A percentile compares a stretch with the other conserved stretches of the same genome.
phyloP scores from a whole-genome alignment of 2,329 filamentous ascomycete genomes.

The Ascochyta viciae-villosae region DNA sequence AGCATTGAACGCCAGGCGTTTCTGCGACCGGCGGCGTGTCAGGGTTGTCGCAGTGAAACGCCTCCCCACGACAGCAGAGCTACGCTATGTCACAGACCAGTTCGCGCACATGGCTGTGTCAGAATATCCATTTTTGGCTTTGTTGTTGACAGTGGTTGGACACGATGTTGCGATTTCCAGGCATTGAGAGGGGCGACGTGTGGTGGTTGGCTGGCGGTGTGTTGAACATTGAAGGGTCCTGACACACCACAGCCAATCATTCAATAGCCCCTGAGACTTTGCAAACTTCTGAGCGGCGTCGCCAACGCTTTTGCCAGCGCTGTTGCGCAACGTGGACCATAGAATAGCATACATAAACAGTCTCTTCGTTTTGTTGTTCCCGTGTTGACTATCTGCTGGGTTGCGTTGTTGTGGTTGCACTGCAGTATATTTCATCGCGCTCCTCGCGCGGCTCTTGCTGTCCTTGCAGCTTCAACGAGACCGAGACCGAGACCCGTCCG shows the following conservation, averaged over 20 bases:
- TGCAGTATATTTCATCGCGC: slow-evolving; percentile 27
- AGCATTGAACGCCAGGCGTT: slow-evolving; percentile 46
- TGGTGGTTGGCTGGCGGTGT: slow-evolving; percentile 31
- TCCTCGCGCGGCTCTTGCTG: slow-evolving; percentile 11
- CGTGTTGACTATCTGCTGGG: slow-evolving; percentile 22
- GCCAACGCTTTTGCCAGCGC: slow-evolving; percentile 14
- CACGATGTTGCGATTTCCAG: slow-evolving; percentile 4
- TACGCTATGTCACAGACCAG: slow-evolving; percentile 23
- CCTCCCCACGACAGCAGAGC: slow-evolving; percentile 20
- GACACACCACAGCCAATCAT: slow-evolving; percentile 35
- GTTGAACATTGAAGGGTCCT: slow-evolving; percentile 1
- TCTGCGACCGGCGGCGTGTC: slow-evolving; percentile 43
- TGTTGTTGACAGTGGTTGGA: slow-evolving; percentile 17
- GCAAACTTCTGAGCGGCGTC: slow-evolving; percentile 21
- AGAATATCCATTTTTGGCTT: slow-evolving; percentile 2
- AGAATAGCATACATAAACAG: slow-evolving; percentile 31
- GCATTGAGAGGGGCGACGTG: slow-evolving; percentile 3
- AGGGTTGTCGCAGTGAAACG: slow-evolving; percentile 38
- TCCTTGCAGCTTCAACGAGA: slow-evolving; percentile 17
- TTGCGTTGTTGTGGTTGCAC: slow-evolving; percentile 25
- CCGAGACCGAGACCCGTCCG: slow-evolving; percentile 5
- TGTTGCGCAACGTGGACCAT: slow-evolving; percentile 25
- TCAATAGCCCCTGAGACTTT: slow-evolving; percentile 4
- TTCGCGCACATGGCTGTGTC: slow-evolving; percentile 25
- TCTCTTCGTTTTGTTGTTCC: slow-evolving; percentile 27